Percentiles rank a stretch among this genome's conserved stretches.
phyloP scores from a whole-genome alignment of 768 basidiomycete genomes.

The Mycena leptocephala region DNA sequence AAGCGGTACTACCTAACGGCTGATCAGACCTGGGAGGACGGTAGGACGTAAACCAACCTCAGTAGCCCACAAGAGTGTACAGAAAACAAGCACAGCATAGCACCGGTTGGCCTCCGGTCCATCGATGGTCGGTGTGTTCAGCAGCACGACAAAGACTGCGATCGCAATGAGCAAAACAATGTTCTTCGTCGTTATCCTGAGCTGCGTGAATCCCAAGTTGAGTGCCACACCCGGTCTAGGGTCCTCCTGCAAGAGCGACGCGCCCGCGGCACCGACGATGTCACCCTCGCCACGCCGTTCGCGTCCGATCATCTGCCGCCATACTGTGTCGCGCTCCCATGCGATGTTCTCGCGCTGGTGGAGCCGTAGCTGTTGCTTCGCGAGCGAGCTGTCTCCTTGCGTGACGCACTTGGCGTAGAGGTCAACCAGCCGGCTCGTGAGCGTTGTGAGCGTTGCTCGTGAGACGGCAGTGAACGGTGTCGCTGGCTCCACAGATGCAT shows the following conservation, averaged over 20 bases:
- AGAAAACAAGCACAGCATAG: constrained; percentile 90
- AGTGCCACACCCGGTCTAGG: constrained; percentile 62
- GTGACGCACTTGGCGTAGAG: constrained; percentile 92
- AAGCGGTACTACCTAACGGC: constrained; percentile 88
- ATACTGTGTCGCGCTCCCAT: constrained; percentile 98
- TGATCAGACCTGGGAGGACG: background rate
- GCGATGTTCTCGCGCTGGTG: constrained; percentile 95
- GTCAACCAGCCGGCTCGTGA: constrained; percentile 73
- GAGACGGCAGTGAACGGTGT: constrained; percentile 78
- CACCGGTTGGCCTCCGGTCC: constrained; percentile 87
- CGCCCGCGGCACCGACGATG: constrained; percentile 57
- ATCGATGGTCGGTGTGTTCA: constrained; percentile 75
- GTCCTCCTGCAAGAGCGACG: constrained; percentile 58
- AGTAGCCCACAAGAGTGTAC: constrained; percentile 97
- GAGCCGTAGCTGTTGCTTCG: constrained; percentile 87
- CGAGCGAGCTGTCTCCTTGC: constrained; percentile 75
- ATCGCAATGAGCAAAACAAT: constrained; percentile 73
- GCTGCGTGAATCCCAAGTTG: constrained; percentile 74
- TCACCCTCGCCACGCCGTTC: constrained; percentile 77
- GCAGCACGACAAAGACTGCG: constrained; percentile 69
- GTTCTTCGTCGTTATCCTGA: constrained; percentile 78
- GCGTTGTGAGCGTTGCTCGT: constrained; percentile 74
- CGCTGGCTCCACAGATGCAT: constrained; percentile 76
- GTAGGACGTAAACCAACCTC: constrained; percentile 72
- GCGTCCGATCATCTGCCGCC: constrained; percentile 94